Conservation (phyloP, 1,284 basidiomycete species). For the Porodaedalea pini region DNA sequence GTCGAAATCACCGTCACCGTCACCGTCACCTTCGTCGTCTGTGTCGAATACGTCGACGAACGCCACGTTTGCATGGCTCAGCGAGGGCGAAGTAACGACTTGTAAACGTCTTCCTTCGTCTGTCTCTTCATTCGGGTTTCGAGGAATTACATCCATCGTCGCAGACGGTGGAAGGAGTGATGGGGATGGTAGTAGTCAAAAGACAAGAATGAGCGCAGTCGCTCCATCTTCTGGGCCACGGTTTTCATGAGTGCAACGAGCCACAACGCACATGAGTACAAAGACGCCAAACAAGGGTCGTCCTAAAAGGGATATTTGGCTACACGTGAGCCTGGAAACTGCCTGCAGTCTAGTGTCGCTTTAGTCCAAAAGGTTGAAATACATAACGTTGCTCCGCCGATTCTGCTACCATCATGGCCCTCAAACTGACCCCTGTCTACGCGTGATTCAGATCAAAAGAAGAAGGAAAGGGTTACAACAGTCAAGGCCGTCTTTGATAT, state of each 20-base stretch:
- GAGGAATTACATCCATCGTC: slow-evolving; percentile 3
- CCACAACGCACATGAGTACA: neutral
- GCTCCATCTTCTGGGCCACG: neutral
- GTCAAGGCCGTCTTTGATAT: neutral
- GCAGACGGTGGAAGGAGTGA: neutral
- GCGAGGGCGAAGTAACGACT: no score
- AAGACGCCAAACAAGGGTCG: neutral
- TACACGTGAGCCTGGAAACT: no score
- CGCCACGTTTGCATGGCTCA: no score
- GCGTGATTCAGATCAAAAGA: no score
- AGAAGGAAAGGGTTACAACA: neutral
- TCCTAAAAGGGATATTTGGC: neutral
- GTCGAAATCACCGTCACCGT: neutral
- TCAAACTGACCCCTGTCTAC: no score
- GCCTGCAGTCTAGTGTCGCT: no score
- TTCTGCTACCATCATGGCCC: no score
- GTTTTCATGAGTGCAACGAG: neutral
- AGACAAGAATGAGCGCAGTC: neutral
- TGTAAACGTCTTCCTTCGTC: neutral
- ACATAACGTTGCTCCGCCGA: no score
- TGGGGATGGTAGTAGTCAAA: neutral
- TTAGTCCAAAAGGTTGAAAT: no score
- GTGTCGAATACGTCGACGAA: neutral
- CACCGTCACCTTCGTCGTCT: neutral
- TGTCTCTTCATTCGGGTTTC: neutral